Evolutionary conservation across 129 eudicot species (phyloP).

Genomic region (Artemisia tridentata): DNA sequence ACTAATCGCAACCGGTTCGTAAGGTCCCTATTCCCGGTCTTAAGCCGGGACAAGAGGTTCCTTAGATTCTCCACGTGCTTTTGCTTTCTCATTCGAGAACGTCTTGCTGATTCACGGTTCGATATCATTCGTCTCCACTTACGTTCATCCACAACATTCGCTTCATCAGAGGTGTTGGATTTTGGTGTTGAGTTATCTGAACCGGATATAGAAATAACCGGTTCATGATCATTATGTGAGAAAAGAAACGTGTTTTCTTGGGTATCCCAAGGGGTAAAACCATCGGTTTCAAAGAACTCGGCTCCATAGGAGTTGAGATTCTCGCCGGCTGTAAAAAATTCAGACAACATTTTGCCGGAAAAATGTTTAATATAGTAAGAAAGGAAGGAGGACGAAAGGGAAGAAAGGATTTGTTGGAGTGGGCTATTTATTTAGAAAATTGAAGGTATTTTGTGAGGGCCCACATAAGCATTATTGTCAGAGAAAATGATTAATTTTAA

Average conservation of each 20-base stretch:
- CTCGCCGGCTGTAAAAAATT: slow-evolving; percentile 38
- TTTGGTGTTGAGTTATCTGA: slow-evolving; percentile 39
- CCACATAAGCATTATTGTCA: slow-evolving; percentile 53
- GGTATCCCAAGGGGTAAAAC: slow-evolving; percentile 53
- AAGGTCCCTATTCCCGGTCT: slow-evolving; percentile 55
- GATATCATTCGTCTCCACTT: slow-evolving; percentile 78
- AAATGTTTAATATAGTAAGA: slow-evolving; percentile 36
- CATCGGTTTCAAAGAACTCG: slow-evolving; percentile 23
- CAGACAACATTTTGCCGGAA: slow-evolving; percentile 75
- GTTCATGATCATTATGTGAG: slow-evolving; percentile 36
- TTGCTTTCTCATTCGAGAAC: slow-evolving; percentile 86
- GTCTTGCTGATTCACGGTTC: slow-evolving; percentile 88
- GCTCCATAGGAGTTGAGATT: slow-evolving; percentile 27
- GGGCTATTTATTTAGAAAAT: slow-evolving; percentile 51
- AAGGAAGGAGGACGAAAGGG: slow-evolving; percentile 74
- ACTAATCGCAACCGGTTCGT: slow-evolving; percentile 59
- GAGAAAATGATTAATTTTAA: slow-evolving; percentile 10
- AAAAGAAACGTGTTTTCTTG: slow-evolving; percentile 38
- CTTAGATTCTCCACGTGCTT: slow-evolving; percentile 71
- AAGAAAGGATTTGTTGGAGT: slow-evolving; percentile 55
- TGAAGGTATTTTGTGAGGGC: slow-evolving; percentile 18
- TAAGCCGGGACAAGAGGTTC: slow-evolving; percentile 52
- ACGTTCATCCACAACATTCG: slow-evolving; percentile 41
- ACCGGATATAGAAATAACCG: slow-evolving; percentile 46
- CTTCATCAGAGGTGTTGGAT: slow-evolving; percentile 14